Conservation (phyloP, 2,329 filamentous ascomycete species). For the Diaporthe ilicicola region DNA sequence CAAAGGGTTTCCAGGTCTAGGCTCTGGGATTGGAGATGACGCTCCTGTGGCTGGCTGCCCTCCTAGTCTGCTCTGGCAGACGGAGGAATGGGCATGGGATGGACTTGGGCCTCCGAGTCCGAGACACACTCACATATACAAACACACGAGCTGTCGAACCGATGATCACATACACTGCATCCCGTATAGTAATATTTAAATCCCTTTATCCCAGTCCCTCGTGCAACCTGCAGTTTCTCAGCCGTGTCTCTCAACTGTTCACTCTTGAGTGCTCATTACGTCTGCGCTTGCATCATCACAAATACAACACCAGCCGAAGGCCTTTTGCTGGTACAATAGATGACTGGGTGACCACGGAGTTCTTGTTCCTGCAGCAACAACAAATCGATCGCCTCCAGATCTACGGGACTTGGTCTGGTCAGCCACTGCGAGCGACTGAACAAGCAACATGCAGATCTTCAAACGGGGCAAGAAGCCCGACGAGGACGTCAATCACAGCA, state of each 20-base stretch:
- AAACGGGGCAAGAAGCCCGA: conserved; percentile 29
- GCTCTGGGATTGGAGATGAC: background rate
- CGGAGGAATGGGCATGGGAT: background rate
- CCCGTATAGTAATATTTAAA: background rate
- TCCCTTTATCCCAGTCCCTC: background rate
- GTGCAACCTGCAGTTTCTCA: background rate
- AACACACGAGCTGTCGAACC: background rate
- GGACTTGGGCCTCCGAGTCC: conserved; percentile 18
- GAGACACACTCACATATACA: background rate
- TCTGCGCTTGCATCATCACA: background rate
- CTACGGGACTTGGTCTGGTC: background rate
- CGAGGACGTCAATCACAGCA: conserved; percentile 7
- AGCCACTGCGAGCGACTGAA: background rate
- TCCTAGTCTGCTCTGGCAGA: background rate
- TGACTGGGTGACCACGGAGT: background rate
- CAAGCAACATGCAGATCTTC: conserved; percentile 24
- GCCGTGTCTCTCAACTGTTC: background rate
- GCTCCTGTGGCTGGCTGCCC: background rate
- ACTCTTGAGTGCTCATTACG: background rate
- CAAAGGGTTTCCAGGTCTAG: background rate
- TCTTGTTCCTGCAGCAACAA: background rate
- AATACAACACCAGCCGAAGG: background rate
- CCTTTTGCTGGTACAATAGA: background rate
- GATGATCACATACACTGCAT: background rate
- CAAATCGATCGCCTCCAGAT: background rate